A percentile compares a stretch with the other conserved stretches of the same genome.
These are phyloP conservation scores for Mycena amicta DNA, from an alignment of 768 basidiomycete species.

Conservation along the genomic window DNA sequence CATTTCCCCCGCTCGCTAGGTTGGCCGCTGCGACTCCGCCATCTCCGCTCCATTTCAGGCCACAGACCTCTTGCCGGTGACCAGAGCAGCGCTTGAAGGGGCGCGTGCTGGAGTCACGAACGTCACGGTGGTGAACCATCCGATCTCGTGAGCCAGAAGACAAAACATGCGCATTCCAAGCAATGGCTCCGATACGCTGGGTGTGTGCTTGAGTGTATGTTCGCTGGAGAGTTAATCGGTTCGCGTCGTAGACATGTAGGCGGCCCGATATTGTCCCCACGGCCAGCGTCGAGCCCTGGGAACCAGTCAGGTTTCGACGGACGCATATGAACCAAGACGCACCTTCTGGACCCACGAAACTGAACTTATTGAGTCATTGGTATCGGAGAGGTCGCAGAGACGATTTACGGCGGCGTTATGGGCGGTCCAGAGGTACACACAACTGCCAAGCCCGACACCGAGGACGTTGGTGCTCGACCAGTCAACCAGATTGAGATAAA, in stretches of 20 bases:
- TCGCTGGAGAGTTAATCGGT: slow-evolving; percentile 70
- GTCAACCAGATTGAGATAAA: slow-evolving; percentile 96
- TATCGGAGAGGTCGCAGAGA: slow-evolving; percentile 76
- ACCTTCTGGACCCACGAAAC: slow-evolving; percentile 90
- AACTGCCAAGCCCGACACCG: slow-evolving; percentile 87
- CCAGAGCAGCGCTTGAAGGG: slow-evolving; percentile 76
- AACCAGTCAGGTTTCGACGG: slow-evolving; percentile 2
- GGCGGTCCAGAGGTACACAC: slow-evolving; percentile 97
- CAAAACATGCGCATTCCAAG: slow-evolving; percentile 89
- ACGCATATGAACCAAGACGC: neutral
- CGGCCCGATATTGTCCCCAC: slow-evolving; percentile 90
- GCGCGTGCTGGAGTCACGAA: slow-evolving; percentile 64
- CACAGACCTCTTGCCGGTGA: slow-evolving; percentile 94
- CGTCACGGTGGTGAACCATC: slow-evolving; percentile 89
- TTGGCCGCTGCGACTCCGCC: slow-evolving; percentile 46
- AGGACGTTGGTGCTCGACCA: slow-evolving; percentile 96
- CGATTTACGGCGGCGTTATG: slow-evolving; percentile 91
- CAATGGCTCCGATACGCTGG: slow-evolving; percentile 89
- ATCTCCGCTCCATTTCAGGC: slow-evolving; percentile 84
- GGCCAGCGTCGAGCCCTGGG: slow-evolving; percentile 81
- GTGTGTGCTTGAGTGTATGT: slow-evolving; percentile 85
- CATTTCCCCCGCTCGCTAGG: slow-evolving; percentile 94
- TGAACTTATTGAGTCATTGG: slow-evolving; percentile 78
- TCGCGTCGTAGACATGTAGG: slow-evolving; percentile 93
- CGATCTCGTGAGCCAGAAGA: slow-evolving; percentile 92